phyloP scores from a whole-genome alignment of 306 rosid genomes.

The Delonix regia region DNA sequence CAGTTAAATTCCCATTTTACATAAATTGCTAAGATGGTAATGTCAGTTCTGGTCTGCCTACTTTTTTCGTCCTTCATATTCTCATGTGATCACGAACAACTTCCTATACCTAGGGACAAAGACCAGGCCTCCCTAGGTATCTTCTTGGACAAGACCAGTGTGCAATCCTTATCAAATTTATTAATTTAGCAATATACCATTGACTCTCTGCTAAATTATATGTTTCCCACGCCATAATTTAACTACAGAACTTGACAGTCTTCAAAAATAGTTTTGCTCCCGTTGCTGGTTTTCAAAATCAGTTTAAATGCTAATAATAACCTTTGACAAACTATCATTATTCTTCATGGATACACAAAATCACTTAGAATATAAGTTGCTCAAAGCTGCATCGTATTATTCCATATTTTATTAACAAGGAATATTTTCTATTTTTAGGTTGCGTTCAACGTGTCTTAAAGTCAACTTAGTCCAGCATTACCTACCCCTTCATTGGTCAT shows the following conservation, averaged over 20 bases:
- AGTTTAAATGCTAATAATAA: too few species aligned
- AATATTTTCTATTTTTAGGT: neutral
- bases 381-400: too few species aligned
- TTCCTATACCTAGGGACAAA: conserved; percentile 13
- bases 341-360: too few species aligned
- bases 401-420: too few species aligned
- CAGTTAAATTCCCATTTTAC: conserved; percentile 39
- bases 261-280: neutral
- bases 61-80: neutral
- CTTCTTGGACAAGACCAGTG: neutral
- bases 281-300: too few species aligned
- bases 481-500: conserved; percentile 41
- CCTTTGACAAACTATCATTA: too few species aligned
- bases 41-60: conserved; percentile 19
- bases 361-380: too few species aligned
- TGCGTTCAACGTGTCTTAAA: conserved; percentile 5
- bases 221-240: neutral
- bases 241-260: neutral
- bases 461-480: conserved; percentile 34
- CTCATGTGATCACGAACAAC: conserved; percentile 23
- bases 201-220: too few species aligned
- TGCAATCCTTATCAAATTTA: too few species aligned
- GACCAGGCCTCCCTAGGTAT: neutral
- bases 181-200: neutral
- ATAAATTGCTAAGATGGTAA: conserved; percentile 30